These are phyloP conservation scores for Diaporthe citri DNA, from an alignment of 2,329 filamentous ascomycete genomes.

Conservation along the genomic window DNA sequence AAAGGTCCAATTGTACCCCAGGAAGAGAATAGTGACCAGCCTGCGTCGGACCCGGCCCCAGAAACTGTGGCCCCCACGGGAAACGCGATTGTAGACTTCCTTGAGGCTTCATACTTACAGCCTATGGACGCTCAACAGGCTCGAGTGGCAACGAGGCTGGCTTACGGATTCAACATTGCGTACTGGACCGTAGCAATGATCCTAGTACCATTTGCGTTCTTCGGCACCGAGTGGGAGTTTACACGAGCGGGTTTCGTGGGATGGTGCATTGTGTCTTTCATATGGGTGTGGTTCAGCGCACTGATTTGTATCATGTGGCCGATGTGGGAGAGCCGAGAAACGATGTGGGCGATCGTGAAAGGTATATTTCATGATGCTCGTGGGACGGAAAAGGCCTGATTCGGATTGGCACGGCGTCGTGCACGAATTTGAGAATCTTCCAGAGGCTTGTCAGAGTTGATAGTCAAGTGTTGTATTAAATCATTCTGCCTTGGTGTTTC, in stretches of 20 bases:
- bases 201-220: constrained; percentile 55
- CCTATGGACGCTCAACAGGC: constrained; percentile 55
- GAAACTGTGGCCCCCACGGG: constrained; percentile 48
- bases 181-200: constrained; percentile 53
- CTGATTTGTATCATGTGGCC: constrained; percentile 55
- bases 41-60: constrained; percentile 42
- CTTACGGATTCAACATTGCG: constrained; percentile 50
- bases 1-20: background rate
- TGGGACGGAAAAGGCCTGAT: background rate
- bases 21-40: constrained; percentile 9
- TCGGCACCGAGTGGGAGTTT: constrained; percentile 54
- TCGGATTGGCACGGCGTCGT: background rate
- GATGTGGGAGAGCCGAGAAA: constrained; percentile 51
- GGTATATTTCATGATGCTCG: constrained; percentile 18
- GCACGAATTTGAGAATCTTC: background rate
- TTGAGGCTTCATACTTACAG: constrained; percentile 54
- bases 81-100: constrained; percentile 57
- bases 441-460: background rate
- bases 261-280: constrained; percentile 55
- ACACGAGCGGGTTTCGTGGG: constrained; percentile 51
- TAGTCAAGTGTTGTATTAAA: too few species aligned
- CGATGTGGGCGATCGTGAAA: constrained; percentile 46
- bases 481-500: background rate
- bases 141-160: constrained; percentile 52
- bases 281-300: constrained; percentile 55